phyloP scores from a whole-genome alignment of 768 basidiomycete species.

The Suillus lakei region DNA sequence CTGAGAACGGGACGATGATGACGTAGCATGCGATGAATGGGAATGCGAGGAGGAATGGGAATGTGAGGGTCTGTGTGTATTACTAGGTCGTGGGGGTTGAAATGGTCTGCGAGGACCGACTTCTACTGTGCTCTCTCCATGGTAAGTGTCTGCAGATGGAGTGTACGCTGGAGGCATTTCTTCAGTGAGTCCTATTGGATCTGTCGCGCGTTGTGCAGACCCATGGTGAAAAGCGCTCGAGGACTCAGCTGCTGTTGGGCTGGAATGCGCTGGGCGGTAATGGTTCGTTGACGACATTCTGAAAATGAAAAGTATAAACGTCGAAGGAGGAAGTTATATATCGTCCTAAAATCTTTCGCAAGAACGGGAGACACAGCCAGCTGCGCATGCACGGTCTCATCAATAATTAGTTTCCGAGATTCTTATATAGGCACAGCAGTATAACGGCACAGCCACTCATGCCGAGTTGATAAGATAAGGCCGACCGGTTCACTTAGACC shows the following conservation, averaged over 20 bases:
- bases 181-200: constrained; percentile 39
- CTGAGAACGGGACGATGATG: constrained; percentile 8
- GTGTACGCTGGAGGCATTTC: constrained; percentile 77
- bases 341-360: background rate
- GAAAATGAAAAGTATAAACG: background rate
- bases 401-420: background rate
- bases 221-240: background rate
- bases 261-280: background rate
- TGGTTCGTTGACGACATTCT: background rate
- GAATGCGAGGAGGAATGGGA: constrained; percentile 15
- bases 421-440: background rate
- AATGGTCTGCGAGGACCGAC: constrained; percentile 68
- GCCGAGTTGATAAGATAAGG: background rate
- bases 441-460: background rate
- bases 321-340: background rate
- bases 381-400: background rate
- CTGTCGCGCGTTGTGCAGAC: background rate
- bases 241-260: background rate
- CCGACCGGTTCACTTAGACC: background rate
- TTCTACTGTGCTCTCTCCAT: constrained; percentile 68
- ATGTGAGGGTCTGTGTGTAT: constrained; percentile 9
- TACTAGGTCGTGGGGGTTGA: constrained; percentile 41
- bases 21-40: background rate
- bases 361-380: background rate
- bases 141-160: constrained; percentile 49